Base-by-base conservation (phyloP, 495 filamentous ascomycete genomes). In the Penicillium atrosanguineum region DNA sequence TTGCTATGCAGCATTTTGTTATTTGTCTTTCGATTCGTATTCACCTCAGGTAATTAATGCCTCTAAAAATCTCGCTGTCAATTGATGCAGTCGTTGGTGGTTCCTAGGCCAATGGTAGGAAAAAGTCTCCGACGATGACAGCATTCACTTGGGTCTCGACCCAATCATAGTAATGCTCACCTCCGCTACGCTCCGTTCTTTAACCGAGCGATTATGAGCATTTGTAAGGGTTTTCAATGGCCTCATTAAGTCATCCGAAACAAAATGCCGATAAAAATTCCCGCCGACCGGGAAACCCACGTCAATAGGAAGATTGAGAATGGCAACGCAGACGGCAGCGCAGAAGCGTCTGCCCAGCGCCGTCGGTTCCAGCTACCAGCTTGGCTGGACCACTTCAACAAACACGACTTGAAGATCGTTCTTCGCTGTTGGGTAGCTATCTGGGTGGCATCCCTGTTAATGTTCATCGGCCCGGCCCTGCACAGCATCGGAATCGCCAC, bases 371-470 rank as follows among this genome's bases (percentile, higher is more conserved):
- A 11, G 3, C 31, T 34, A 14, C 31, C 31, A 14, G 31, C 8
- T 14, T 34, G 31, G 31, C 11, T 34, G 14, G 31, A 34, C 14
- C 31, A 34, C 31, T 34, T 34, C 31, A 34, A 34, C 14, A 34
- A 11, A 12, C 31, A 34, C 31, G 31, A 34, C 14, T 4, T 34
- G 9, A 34, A 34, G 4, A 12, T 34, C 2, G 2, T 46, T 20
- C 65, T 71, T 48, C 66, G 68, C 18, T 73, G 68, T 34, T 71
- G 60, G 60, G 59, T 66, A 9, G 67, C 62, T 3, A 57, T 57
- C 20, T 73, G 68, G 68, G 63, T 71, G 38, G 59, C 61, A 1
- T 58, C 50, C 3, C 52, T 73, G 19, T 45, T 73, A 44, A 64
- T 71, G 16, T 59, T 70, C 39, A 73, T 73, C 31, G 40, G 41